Conservation (phyloP, 352 stramenopile genomes). For the Phytopythium aichiense region DNA sequence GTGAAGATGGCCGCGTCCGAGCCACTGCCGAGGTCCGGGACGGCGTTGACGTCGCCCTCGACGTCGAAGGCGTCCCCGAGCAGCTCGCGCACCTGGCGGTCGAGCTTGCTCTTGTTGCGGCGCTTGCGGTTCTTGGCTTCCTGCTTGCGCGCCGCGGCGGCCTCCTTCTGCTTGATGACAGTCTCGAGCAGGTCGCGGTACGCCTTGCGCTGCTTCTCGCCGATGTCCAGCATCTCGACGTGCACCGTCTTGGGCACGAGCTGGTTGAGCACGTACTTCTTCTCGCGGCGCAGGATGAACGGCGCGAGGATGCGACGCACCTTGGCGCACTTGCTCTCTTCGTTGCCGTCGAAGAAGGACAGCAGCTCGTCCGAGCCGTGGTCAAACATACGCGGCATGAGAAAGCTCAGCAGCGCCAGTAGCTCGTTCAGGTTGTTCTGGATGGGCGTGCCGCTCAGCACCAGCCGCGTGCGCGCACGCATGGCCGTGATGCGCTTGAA, state of each 20-base stretch:
- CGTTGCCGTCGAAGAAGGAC: conserved; percentile 77
- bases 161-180: conserved; percentile 64
- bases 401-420: conserved; percentile 87
- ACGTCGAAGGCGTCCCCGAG: conserved; percentile 19
- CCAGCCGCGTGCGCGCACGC: conserved; percentile 62
- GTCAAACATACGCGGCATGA: conserved; percentile 91
- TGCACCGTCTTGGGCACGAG: conserved; percentile 83
- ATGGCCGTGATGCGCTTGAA: conserved; percentile 88
- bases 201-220: conserved; percentile 63
- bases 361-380: conserved; percentile 77
- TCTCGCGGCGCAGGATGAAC: conserved; percentile 96
- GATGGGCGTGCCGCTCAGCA: conserved; percentile 87
- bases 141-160: conserved; percentile 31
- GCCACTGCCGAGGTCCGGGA: conserved; percentile 1
- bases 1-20: conserved; percentile 89
- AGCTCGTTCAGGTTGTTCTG: conserved; percentile 90
- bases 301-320: conserved; percentile 93
- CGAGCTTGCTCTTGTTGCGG: conserved; percentile 44
- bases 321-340: conserved; percentile 81
- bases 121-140: conserved; percentile 53
- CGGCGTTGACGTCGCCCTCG: neutral
- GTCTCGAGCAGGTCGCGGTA: conserved; percentile 83
- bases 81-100: conserved; percentile 44
- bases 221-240: conserved; percentile 83
- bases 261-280: conserved; percentile 94